Base-by-base conservation (phyloP, 2,329 filamentous ascomycete species). In the Hymenotorrendiella dingleyae region DNA sequence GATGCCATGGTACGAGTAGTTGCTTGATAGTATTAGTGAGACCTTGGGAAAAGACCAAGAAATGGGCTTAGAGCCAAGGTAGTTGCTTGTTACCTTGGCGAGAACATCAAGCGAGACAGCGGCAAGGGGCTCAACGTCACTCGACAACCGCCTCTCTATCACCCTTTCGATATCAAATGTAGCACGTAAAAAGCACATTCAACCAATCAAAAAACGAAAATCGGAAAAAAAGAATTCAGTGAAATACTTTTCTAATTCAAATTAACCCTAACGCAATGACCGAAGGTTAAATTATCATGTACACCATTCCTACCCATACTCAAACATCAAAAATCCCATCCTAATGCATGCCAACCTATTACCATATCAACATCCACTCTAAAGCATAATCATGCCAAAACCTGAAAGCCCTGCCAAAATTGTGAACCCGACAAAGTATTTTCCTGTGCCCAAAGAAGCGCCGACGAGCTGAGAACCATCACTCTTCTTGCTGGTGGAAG, bases 401-500 rank as follows among this genome's bases (percentile, higher is more conserved):
- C 54, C 54, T 30, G 53, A 55, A 22, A 52, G 29, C 10, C 49
- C 22, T 42, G 53, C 49, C 2, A 51, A 19, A 4, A 49, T 7
- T 2, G 48, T 48, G 36, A 55, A 56, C 6, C 29, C 52, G 19
- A 41, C 45, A 12, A 49, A 46, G 9, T 41, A 50, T 29, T 45
- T 50, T n/a, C 48, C 46, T 21, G 48, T 32, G 21, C 46, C 45
- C 34, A 51, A 46, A 7, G 42, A 49, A 12, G 49, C 47, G n/a
- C 49, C 44, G 2, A 52, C 43, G 9, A 43, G 43, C n/a, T 17
- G 11, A 16, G 47, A 39, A 30, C 47, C 54, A 23, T 49, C 51
- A 29, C 45, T 54, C 54, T 58, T 58, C 43, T 54, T 56, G 30
- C 24, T 53, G 11, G 48, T 50, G 3, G 46, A 46, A 12, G 46